Evolutionary conservation across 805 yeast species (phyloP), one percentile per base, ranked within the genome.

Genomic region (Hanseniaspora clermontiae): DNA sequence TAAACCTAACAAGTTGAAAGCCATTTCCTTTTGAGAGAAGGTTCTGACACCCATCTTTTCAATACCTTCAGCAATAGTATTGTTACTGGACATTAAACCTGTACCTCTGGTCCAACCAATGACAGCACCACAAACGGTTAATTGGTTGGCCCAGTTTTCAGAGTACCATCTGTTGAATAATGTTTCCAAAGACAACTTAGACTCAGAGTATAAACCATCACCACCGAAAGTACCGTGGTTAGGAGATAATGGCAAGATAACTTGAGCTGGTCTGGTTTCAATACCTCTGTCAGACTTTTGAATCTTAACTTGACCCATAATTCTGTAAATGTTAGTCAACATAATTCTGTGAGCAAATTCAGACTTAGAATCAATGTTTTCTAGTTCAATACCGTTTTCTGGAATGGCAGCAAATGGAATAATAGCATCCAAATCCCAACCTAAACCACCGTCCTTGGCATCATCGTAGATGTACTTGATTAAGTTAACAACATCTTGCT

Each of bases 21-120:
- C 97, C 99, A 93, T 93, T 76, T 93, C 99, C 73, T 87, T 86
- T 75, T 93, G 98, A 55, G 96, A 87, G 81, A 91, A 93, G 46
- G 99, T 93, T 75, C 97, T 86, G 50, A 93, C 97, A 66, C 98
- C 97, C 59, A 85, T 76, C 69, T 81, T 81, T 75, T 93, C 99
- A 67, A 93, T 87, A 63, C 97, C 97, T 74, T 90, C 96, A 60
- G 99, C 96, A 70, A 93, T 87, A 69, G 88, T 84, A 76, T 93
- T 93, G 79, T 93, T 93, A 64, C 84, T 97, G 67, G 89, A 79
- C 99, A 93, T 93, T 68, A 93, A 82, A 68, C 99, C 99, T 59
- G 99, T 93, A 73, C 99, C 99, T 79, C 99, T 87, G 61, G 99
- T 93, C 99, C 99, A 93, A 70, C 99, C 99, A 72, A 93, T 93